Percentiles rank a stretch among this genome's conserved stretches.
phyloP scores from a whole-genome alignment of 2,329 filamentous ascomycete species.

The Arthrobotrys iridis region DNA sequence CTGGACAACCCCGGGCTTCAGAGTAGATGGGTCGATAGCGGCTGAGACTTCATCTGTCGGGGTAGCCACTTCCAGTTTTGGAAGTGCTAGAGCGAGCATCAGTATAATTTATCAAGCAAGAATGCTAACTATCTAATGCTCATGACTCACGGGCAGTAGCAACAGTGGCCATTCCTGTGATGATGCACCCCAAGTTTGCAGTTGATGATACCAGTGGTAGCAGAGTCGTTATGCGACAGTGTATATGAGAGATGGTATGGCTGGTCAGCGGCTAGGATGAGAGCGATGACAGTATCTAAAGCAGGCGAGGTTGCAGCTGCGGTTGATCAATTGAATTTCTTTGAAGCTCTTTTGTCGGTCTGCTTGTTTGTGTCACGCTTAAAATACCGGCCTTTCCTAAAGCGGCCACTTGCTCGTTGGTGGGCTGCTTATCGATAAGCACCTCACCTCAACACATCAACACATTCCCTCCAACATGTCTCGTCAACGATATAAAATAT shows the following conservation, averaged over 20 bases:
- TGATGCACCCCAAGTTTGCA: background rate
- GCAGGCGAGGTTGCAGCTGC: background rate
- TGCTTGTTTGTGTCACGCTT: slow-evolving; percentile 9
- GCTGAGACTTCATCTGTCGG: background rate
- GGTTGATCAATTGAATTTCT: background rate
- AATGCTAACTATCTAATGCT: background rate
- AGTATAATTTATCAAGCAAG: no score
- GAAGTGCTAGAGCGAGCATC: slow-evolving; percentile 1
- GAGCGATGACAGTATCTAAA: background rate
- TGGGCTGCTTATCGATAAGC: slow-evolving; percentile 39
- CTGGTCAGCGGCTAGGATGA: background rate
- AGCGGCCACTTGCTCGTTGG: background rate
- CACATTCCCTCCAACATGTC: background rate
- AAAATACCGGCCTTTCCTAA: slow-evolving; percentile 1
- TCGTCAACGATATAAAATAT: slow-evolving; percentile 1
- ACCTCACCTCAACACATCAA: slow-evolving; percentile 37
- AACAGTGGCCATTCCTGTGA: slow-evolving; percentile 20
- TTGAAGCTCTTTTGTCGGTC: background rate
- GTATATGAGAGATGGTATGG: background rate
- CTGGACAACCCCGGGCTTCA: slow-evolving; percentile 22
- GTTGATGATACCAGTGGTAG: background rate
- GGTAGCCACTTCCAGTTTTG: slow-evolving; percentile 23
- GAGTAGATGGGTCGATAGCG: background rate
- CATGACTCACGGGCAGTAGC: slow-evolving; percentile 23
- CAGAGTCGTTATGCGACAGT: background rate